Evolutionary conservation across 306 rosid species (phyloP).

Genomic region (Boehmeria nivea): DNA sequence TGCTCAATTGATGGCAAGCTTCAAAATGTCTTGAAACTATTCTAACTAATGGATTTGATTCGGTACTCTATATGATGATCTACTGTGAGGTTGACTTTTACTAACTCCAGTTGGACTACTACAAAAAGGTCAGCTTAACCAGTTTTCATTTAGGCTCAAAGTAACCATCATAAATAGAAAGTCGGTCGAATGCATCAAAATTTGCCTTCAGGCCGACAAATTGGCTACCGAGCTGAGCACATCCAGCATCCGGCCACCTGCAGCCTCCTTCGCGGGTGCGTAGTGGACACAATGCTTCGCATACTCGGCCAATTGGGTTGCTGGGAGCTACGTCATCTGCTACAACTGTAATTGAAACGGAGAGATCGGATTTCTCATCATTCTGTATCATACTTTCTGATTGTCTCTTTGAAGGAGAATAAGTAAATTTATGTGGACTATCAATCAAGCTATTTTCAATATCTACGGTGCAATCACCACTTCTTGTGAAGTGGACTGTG

Average conservation of each 20-base stretch:
- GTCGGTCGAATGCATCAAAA: conserved; percentile 84
- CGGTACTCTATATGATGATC: too few relatives aligned
- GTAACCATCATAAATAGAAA: conserved; percentile 71
- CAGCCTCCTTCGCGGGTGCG: conserved; percentile 69
- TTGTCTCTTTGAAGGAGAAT: conserved; percentile 37
- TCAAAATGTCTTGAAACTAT: conserved; percentile 21
- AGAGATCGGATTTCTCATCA: conserved; percentile 41
- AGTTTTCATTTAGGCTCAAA: conserved; percentile 51
- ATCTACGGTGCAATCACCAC: conserved; percentile 67
- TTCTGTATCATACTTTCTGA: conserved; percentile 28
- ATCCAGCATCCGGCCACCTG: conserved; percentile 79
- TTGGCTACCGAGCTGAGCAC: conserved; percentile 86
- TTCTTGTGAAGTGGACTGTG: conserved; percentile 59
- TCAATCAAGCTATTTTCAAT: conserved; percentile 49
- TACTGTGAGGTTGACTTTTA: not conserved
- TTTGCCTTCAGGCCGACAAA: conserved; percentile 86
- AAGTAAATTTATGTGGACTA: conserved; percentile 23
- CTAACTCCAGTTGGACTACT: not conserved
- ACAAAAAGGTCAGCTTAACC: conserved; percentile 3
- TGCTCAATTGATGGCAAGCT: not conserved
- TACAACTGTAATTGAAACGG: conserved; percentile 41
- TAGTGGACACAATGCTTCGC: conserved; percentile 74
- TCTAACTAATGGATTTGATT: not conserved
- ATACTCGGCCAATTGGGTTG: conserved; percentile 42
- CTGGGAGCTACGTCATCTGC: conserved; percentile 33